Evolutionary conservation across 176 grass and related monocot genomes (phyloP).

Genomic region (Areca catechu): DNA sequence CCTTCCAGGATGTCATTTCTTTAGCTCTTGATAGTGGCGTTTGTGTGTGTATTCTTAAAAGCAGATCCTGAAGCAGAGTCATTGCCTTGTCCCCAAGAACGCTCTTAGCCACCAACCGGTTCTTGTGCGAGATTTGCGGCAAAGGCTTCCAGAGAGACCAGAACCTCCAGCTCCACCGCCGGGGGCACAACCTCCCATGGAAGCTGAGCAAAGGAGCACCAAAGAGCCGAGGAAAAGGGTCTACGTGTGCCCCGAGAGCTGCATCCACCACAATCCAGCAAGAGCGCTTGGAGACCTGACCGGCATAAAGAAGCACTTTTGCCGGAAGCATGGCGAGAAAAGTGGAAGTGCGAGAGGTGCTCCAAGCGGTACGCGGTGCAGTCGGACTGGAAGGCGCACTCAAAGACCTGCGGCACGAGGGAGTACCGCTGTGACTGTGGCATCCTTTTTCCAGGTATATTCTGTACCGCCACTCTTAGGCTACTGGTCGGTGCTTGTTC

Average conservation of each 20-base stretch:
- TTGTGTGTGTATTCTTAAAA: not conserved
- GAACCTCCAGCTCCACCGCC: constrained; percentile 18
- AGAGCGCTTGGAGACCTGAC: constrained; percentile 16
- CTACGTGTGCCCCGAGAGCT: constrained; percentile 17
- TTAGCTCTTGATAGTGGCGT: too few relatives aligned
- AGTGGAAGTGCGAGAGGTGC: constrained; percentile 24
- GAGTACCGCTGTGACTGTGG: constrained; percentile 19
- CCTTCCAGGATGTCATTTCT: too few relatives aligned
- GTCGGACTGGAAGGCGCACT: constrained; percentile 18
- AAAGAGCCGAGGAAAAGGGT: constrained; percentile 17
- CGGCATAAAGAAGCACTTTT: constrained; percentile 23
- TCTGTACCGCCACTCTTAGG: too few relatives aligned
- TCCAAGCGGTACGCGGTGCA: constrained; percentile 14
- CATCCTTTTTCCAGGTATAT: constrained; percentile 16
- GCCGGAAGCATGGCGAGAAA: constrained; percentile 21
- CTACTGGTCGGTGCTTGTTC: too few relatives aligned
- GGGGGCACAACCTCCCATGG: constrained; percentile 18
- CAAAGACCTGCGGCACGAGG: constrained; percentile 15
- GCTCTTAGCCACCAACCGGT: constrained; percentile 11
- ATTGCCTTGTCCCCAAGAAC: constrained; percentile 15
- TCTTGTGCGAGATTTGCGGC: constrained; percentile 18
- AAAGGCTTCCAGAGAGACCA: constrained; percentile 15
- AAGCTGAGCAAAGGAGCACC: constrained; percentile 10
- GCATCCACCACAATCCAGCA: constrained; percentile 16
- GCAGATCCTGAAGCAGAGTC: constrained; percentile 19